Base-by-base conservation (phyloP, 257 asterid species). In the Scutellaria galericulata region DNA sequence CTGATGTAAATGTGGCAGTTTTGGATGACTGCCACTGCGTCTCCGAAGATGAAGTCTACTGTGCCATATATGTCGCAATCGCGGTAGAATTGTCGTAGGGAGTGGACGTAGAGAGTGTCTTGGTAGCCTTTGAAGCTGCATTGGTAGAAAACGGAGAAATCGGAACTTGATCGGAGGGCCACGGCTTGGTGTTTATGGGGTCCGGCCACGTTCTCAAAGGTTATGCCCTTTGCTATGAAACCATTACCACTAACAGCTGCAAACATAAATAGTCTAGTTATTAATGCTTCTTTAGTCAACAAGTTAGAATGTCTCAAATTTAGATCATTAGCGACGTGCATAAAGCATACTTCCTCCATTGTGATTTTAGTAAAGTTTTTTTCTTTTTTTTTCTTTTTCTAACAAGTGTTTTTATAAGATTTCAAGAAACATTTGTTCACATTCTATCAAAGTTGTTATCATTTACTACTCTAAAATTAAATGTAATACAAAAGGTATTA, bases 81-180 rank as follows among this genome's bases (percentile, higher is more conserved):
- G 9, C 90, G 89, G n/a, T 82, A 89, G 37, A 89, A 89, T 10
- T 86, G 92, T 0, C 92, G 81, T 0, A 78, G 82, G 22, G 90
- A 53, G 76, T 85, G 68, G 68, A 81, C 86, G 41, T 85, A 87
- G 11, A 89, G 80, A 9, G 93, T 87, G 80, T 89, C 96, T 65
- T 87, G 96, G 53, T 89, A 82, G 42, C 91, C 93, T 60, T 78
- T 81, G 81, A 89, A 87, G 77, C 96, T 84, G 79, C 95, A 86
- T 1, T 71, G 5, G 64, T 78, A 84, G 81, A 88, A 86, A 1
- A 83, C 77, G 5, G 91, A 89, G 51, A 79, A 51, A 39, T 89
- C 91, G 2, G 96, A 78, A 35, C 84, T 73, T 0, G 88, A 83
- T 0, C 91, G 88, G 1, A 89, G 81, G 48, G 96, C 96, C 1